Percentiles rank a stretch among this genome's conserved stretches.
phyloP scores from a whole-genome alignment of 2,329 filamentous ascomycete genomes.

The Penicillium sp. region DNA sequence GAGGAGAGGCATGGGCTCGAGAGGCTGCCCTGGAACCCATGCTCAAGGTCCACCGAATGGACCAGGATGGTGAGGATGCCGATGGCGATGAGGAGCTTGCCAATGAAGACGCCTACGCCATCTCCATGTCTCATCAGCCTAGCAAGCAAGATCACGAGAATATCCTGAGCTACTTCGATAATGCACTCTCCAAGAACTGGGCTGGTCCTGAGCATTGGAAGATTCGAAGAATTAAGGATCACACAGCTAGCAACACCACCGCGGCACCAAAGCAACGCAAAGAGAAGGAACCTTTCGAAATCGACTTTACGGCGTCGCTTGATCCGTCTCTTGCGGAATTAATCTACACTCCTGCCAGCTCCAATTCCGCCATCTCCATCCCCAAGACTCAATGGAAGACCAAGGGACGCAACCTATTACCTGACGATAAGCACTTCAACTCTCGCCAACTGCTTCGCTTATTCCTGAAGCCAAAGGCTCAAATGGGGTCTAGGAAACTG shows the following conservation, averaged over 20 bases:
- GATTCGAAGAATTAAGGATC: conserved; percentile 86
- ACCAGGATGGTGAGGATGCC: conserved; percentile 57
- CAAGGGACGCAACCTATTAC: conserved; percentile 87
- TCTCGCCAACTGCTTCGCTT: conserved; percentile 85
- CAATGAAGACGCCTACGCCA: conserved; percentile 72
- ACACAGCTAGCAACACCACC: conserved; percentile 58
- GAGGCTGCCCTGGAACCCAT: conserved; percentile 87
- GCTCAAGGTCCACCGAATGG: conserved; percentile 71
- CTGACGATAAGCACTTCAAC: conserved; percentile 98
- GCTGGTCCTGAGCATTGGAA: conserved; percentile 98
- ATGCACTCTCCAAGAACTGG: conserved; percentile 96
- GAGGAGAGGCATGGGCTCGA: conserved; percentile 92
- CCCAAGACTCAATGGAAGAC: conserved; percentile 96
- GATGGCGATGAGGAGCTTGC: conserved; percentile 63
- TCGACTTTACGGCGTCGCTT: conserved; percentile 82
- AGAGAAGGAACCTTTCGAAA: conserved; percentile 95
- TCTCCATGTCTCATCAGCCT: conserved; percentile 76
- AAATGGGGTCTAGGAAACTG: conserved; percentile 70
- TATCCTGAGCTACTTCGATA: conserved; percentile 97
- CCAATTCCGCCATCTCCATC: conserved; percentile 79
- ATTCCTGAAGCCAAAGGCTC: conserved; percentile 93
- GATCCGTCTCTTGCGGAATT: conserved; percentile 71
- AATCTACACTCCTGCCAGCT: conserved; percentile 80
- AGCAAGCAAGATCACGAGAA: conserved; percentile 79
- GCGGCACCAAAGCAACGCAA: conserved; percentile 69